Evolutionary conservation across 257 asterid species (phyloP), one percentile per base, ranked within the genome.

Genomic region (Nemophila menziesii): DNA sequence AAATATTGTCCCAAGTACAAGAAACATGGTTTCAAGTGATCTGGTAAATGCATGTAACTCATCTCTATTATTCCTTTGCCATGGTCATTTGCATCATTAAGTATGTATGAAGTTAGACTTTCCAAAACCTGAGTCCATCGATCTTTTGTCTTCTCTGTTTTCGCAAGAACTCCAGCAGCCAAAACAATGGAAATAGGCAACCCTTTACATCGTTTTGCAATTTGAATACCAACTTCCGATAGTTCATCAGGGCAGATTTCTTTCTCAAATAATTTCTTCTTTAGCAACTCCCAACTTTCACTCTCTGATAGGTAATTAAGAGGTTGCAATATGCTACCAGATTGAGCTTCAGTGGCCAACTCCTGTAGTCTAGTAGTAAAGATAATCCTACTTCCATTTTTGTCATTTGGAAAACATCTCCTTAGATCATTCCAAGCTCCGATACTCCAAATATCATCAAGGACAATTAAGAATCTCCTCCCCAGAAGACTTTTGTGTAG

Each of bases 371-470:
- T 41, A 16, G 44, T 48, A 1, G 63, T 48, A 17, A 56, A 5
- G 15, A 56, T 4, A 39, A 56, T 27, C 22, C 44, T 48, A 37
- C 63, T 41, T 11, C 44, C 23, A 5, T 29, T 21, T 3, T 41
- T 16, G 12, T 20, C 44, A 13, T 48, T 34, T 13, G 48, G 53
- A 26, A 56, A 56, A n/a, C 46, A 43, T 1, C 5, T 13, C 39
- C 2, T 21, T 16, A 48, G 9, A 3, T 47, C 34, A 14, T 57
- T 11, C 63, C 56, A 57, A 11, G 56, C 63, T 14, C 12, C 26
- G 20, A 17, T 5, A 20, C 16, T 36, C 63, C 63, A 56, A 0
- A 56, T 14, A 22, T 56, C 62, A 48, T 56, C 55, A 12, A 56
- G 7, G 7, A 56, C 19, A 57, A 57, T 16, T 9, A 57, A 36